Percentiles rank a stretch among this genome's conserved stretches.
Evolutionary conservation across 148 eudicot genomes (phyloP).

Genomic region (Chenopodium berlandieri): DNA sequence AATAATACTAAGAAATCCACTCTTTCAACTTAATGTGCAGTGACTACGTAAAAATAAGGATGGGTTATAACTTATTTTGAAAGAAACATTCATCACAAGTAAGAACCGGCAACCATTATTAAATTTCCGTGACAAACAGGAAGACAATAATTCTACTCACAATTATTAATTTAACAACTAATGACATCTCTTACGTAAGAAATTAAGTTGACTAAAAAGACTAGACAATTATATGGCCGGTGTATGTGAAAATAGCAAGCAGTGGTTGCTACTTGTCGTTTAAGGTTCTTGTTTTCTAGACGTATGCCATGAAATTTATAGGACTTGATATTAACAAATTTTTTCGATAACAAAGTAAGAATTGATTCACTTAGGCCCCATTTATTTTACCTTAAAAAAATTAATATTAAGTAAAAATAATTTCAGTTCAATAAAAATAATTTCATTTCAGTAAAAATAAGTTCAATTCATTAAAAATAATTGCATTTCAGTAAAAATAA

Average conservation of each 20-base stretch:
- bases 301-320: not conserved
- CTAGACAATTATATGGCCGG: not conserved
- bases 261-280: not conserved
- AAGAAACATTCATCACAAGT: not conserved
- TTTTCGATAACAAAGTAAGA: no score
- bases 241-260: not conserved
- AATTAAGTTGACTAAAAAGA: constrained; percentile 20
- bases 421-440: no score
- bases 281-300: not conserved
- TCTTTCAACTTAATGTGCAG: not conserved
- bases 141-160: not conserved
- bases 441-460: no score
- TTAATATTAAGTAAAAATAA: no score
- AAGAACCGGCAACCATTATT: constrained; percentile 3
- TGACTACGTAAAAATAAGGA: not conserved
- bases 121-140: not conserved
- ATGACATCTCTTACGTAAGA: constrained; percentile 15
- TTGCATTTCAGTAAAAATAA: no score
- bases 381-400: no score
- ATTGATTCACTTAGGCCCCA: no score
- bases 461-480: no score
- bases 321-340: no score
- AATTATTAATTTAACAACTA: not conserved
- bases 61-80: no score
- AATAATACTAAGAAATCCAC: not conserved